Base-by-base conservation (phyloP, 1,139 yeast genomes). In the Debaryomycetaceae sp. region DNA sequence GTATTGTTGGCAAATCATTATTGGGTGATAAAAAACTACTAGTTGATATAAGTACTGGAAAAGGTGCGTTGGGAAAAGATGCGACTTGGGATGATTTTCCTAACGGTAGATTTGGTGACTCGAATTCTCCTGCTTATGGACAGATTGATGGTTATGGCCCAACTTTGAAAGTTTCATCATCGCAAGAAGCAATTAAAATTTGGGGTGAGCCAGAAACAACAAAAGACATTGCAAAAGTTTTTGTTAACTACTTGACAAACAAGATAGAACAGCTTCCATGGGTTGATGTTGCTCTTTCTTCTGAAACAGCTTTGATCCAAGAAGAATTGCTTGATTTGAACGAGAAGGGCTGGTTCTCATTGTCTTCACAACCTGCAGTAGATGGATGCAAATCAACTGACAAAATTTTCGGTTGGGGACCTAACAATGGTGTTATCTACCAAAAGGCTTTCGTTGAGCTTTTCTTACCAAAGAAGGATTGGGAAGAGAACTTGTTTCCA, bases 21-120 rank as follows among this genome's bases (percentile, higher is more conserved):
- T 44, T 51, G 22, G 57, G 53, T 17, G 66, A 64, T 41, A 74
- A 79, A 45, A 77, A 79, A 48, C 77, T 78, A 2, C 73, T 86
- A 39, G 69, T 86, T 34, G 87, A 91, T 6, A 87, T 87, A 31
- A 84, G 94, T 40, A 76, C 85, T 18, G 96, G 96, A 37, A 83
- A 85, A 49, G 96, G 96, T 33, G 79, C 86, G 2, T 59, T 87
- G 34, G 96, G 96, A 18, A 81, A 91, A 49, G 95, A 87, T 61
- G 97, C 96, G 7, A 87, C 94, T 3, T 92, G 98, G 98, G 98
- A 92, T 68, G 98, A 92, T 56, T 92, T 88, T 62, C 95, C 98
- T 14, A 92, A 92, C 58, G 98, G 98, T 55, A 79, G 98, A 65
- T 92, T 89, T 61, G 97, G 98, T 63, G 97, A 94, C 63, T 88